Conservation (phyloP, 2,329 filamentous ascomycete genomes). For the Fusarium pseudoanthophilum region DNA sequence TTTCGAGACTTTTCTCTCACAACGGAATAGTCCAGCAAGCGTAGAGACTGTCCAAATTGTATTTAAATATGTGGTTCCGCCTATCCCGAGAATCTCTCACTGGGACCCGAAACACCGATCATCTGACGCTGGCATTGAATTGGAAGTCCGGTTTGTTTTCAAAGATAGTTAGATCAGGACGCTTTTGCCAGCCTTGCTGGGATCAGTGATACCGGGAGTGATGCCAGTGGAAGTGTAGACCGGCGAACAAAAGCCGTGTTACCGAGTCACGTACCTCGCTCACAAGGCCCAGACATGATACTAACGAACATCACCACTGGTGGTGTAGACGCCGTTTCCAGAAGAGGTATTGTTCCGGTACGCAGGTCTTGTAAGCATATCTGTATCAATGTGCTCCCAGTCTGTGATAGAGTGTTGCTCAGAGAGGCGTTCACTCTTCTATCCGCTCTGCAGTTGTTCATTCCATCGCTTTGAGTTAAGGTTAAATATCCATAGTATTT, state of each 20-base stretch:
- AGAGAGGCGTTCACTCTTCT: too few relatives aligned
- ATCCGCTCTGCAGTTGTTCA: too few relatives aligned
- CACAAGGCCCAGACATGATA: background rate
- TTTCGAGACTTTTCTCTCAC: background rate
- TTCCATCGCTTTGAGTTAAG: accelerated
- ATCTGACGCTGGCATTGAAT: too few relatives aligned
- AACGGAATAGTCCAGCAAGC: background rate
- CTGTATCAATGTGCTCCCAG: too few relatives aligned
- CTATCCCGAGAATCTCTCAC: too few relatives aligned
- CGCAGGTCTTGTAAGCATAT: too few relatives aligned
- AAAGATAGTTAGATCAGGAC: accelerated
- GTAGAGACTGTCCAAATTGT: too few relatives aligned
- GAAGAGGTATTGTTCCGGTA: background rate
- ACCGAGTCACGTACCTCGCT: background rate
- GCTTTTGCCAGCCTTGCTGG: accelerated
- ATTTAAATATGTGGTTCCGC: too few relatives aligned
- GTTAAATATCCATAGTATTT: accelerated
- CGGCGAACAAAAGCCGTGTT: too few relatives aligned
- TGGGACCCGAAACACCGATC: too few relatives aligned
- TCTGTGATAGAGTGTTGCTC: too few relatives aligned
- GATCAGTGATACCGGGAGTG: background rate
- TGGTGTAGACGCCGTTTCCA: background rate
- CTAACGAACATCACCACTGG: background rate
- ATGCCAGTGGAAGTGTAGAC: background rate
- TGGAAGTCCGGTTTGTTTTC: too few relatives aligned